Evolutionary conservation across 331 rosid species (phyloP).

Genomic region (Prunus yedoensis): DNA sequence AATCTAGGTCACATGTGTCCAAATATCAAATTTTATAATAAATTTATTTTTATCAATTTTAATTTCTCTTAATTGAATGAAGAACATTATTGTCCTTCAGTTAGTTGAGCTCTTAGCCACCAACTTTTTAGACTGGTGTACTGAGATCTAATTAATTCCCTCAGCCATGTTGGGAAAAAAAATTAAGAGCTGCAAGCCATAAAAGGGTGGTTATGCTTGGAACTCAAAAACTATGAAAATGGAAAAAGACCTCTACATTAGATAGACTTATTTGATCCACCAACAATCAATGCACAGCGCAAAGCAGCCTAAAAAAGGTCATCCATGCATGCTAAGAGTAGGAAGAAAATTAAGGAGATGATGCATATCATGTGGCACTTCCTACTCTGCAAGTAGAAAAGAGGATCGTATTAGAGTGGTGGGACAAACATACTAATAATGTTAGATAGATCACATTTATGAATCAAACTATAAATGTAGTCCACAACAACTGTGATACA

Average conservation of each 20-base stretch:
- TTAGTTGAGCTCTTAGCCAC: background rate
- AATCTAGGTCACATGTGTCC: background rate
- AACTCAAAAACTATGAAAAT: background rate
- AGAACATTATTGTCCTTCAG: background rate
- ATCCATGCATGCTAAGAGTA: conserved; percentile 22
- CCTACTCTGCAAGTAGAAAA: background rate
- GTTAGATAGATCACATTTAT: background rate
- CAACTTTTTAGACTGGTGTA: background rate
- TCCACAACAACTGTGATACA: too few species aligned
- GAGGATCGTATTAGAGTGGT: background rate
- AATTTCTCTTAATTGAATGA: background rate
- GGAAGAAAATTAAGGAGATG: background rate
- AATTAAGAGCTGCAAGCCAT: background rate
- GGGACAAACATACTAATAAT: background rate
- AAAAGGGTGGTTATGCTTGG: background rate
- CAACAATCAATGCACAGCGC: conserved; percentile 27
- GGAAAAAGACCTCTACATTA: background rate
- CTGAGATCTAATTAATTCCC: background rate
- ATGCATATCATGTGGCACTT: background rate
- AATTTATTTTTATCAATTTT: background rate
- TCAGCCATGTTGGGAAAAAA: background rate
- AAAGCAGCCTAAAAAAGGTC: conserved; percentile 6
- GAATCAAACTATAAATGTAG: too few species aligned
- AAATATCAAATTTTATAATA: background rate
- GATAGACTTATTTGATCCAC: conserved; percentile 22